Conservation (phyloP, 768 basidiomycete species). For the Sarcodon aspratus region DNA sequence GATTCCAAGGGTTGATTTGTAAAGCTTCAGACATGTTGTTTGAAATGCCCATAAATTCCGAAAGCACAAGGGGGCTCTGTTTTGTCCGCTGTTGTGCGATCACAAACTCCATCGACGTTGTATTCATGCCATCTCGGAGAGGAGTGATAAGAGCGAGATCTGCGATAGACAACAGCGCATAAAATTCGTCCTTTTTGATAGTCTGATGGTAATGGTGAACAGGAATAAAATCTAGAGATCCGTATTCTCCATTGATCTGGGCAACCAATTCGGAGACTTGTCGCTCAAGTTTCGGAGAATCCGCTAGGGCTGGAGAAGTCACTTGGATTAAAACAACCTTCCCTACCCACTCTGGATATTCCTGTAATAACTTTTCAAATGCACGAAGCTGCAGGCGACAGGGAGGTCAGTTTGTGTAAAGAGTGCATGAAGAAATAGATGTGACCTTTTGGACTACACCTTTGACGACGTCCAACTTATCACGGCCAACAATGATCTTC, state of each 20-base stretch:
- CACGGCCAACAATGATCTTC: slow-evolving; percentile 96
- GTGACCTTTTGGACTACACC: slow-evolving; percentile 89
- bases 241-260: slow-evolving; percentile 93
- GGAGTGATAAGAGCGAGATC: slow-evolving; percentile 94
- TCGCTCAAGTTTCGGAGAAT: slow-evolving; percentile 88
- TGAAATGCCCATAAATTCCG: slow-evolving; percentile 97
- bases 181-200: slow-evolving; percentile 96
- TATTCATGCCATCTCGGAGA: slow-evolving; percentile 97
- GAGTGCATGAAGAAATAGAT: neutral
- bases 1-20: slow-evolving; percentile 93
- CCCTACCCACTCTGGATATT: slow-evolving; percentile 93
- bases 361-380: slow-evolving; percentile 86
- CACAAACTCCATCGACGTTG: slow-evolving; percentile 95
- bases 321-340: slow-evolving; percentile 87
- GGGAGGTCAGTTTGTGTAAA: neutral
- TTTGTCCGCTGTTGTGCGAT: slow-evolving; percentile 84
- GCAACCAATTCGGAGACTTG: slow-evolving; percentile 90
- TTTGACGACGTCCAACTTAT: slow-evolving; percentile 98
- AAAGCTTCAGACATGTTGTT: slow-evolving; percentile 84
- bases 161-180: slow-evolving; percentile 85
- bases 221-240: slow-evolving; percentile 88
- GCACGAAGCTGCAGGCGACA: slow-evolving; percentile 66
- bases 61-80: slow-evolving; percentile 79
- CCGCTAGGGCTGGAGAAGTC: slow-evolving; percentile 85
- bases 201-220: slow-evolving; percentile 99